phyloP scores from a whole-genome alignment of 2,329 filamentous ascomycete genomes.

The Aspergillus proliferans region DNA sequence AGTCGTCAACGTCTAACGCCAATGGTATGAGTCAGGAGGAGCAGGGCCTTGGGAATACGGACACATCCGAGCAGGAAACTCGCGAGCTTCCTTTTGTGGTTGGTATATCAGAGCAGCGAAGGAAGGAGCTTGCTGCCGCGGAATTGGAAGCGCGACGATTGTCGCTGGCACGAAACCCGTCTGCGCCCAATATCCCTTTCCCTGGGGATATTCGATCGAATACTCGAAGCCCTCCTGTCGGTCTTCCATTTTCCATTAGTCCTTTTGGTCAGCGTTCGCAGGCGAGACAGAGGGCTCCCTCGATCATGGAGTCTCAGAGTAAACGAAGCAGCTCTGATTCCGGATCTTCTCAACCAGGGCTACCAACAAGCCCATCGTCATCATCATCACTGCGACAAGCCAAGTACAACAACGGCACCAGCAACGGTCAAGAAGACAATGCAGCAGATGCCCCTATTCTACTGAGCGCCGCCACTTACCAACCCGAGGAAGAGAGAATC shows the following conservation, averaged over 20 bases:
- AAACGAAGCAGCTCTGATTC: constrained; percentile 36
- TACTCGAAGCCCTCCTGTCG: constrained; percentile 41
- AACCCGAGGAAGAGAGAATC: constrained; percentile 30
- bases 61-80: constrained; percentile 13
- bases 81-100: constrained; percentile 17
- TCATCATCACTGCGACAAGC: constrained; percentile 86
- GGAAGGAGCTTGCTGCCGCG: constrained; percentile 69
- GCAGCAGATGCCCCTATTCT: constrained; percentile 46
- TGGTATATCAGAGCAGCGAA: constrained; percentile 57
- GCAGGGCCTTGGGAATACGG: constrained; percentile 5
- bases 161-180: constrained; percentile 73
- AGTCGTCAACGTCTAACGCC: constrained; percentile 5
- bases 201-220: constrained; percentile 50
- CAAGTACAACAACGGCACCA: constrained; percentile 50
- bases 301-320: constrained; percentile 34
- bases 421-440: constrained; percentile 35
- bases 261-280: constrained; percentile 29
- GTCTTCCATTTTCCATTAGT: constrained; percentile 31
- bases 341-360: constrained; percentile 38
- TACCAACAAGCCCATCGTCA: constrained; percentile 71
- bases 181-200: constrained; percentile 72
- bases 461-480: constrained; percentile 32
- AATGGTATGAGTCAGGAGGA: constrained; percentile 7
- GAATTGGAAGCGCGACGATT: constrained; percentile 84
- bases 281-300: constrained; percentile 25